Evolutionary conservation across 345 rosid genomes (phyloP), one percentile per base, ranked within the genome.

Genomic region (Balakata baccata): DNA sequence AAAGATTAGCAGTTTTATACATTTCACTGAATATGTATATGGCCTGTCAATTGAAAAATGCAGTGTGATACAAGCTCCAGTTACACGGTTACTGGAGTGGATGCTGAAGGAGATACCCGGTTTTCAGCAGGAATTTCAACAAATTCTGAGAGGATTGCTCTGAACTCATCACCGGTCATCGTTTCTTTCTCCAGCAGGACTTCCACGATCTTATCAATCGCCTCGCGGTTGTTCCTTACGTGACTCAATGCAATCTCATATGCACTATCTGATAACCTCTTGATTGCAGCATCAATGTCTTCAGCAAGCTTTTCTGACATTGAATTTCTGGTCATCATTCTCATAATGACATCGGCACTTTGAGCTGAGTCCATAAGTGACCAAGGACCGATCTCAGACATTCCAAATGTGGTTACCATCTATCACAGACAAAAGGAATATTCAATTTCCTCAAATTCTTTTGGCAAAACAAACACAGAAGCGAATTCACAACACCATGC

Each of bases 351-450:
- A 69, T 95, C 99, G 0, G 39, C 84, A 25, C 94, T 91, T 82
- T 92, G 98, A 2, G 87, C 86, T 1, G 93, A 68, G 71, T 95
- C 99, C 98, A 92, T 91, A 50, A 95, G 89, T 0, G 98, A 95
- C 99, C 99, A 95, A 29, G 99, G 98, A 11, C 97, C 99, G 53
- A 95, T 95, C 46, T 95, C 98, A 17, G 99, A 95, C 98, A 95
- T 95, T 58, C 99, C 97, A 64, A 95, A 95, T 71, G 98, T 92
- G 52, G 88, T 86, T 39, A 95, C 99, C 99, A 95, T 95, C 99
- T 95, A 88, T 75, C 50, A 46, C 56, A 66, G 7, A 13, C 53
- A 47, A 9, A 17, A 61, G 63, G 0, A 25, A 13, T 63, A 0
- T 20, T 29, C 43, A 53, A 16, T 79, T 75, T 82, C 73, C 77